Conservation (phyloP, 2,329 filamentous ascomycete species). For the Raffaelea albimanens region DNA sequence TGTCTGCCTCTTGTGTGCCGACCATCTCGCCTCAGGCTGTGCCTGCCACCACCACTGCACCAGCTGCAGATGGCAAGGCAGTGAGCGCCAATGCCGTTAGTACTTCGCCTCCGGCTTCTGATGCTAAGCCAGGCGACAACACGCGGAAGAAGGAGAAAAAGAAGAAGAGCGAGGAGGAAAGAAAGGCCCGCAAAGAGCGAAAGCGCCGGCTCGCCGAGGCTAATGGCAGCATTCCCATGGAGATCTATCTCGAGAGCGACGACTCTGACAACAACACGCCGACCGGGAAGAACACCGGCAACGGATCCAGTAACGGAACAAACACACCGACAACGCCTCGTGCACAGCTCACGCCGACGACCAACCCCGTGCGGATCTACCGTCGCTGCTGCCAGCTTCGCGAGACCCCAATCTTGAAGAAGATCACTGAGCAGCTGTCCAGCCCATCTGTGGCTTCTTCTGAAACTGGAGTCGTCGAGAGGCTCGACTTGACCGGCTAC, state of each 20-base stretch:
- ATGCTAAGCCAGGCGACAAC: slow-evolving; percentile 17
- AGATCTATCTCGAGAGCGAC: slow-evolving; percentile 64
- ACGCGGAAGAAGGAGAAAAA: slow-evolving; percentile 90
- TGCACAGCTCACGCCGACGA: slow-evolving; percentile 65
- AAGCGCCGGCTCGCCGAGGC: slow-evolving; percentile 77
- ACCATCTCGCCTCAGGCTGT: not conserved
- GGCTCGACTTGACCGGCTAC: slow-evolving; percentile 76
- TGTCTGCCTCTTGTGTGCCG: too few species aligned
- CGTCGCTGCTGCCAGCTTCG: slow-evolving; percentile 87
- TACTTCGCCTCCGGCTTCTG: not conserved
- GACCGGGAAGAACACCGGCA: slow-evolving; percentile 10
- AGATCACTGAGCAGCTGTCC: slow-evolving; percentile 79
- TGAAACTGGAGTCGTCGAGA: slow-evolving; percentile 67
- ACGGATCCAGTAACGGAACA: not conserved
- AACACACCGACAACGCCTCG: slow-evolving; percentile 26
- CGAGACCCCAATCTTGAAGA: slow-evolving; percentile 85
- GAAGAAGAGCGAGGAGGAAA: slow-evolving; percentile 85
- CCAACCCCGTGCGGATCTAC: slow-evolving; percentile 87
- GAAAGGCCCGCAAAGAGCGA: slow-evolving; percentile 85
- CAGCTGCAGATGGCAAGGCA: not conserved
- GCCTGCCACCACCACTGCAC: not conserved
- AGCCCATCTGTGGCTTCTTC: slow-evolving; percentile 56
- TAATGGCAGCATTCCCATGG: slow-evolving; percentile 78
- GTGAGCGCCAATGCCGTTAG: not conserved
- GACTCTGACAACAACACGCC: slow-evolving; percentile 29